These are phyloP conservation scores for Primulina huaijiensis DNA, from an alignment of 257 asterid species.

Conservation along the genomic window DNA sequence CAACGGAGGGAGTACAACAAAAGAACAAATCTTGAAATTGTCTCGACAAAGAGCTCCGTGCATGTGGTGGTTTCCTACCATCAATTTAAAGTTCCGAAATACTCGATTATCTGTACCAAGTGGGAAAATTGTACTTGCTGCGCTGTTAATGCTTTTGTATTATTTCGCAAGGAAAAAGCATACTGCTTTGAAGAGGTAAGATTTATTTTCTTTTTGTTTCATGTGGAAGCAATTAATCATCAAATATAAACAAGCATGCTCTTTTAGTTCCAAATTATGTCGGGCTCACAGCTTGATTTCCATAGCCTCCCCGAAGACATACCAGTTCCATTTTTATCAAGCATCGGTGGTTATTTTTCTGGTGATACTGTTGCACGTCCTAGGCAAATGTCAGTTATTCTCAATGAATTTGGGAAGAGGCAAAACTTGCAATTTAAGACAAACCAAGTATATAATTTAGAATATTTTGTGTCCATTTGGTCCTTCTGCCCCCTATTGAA, in stretches of 20 bases:
- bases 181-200: conserved; percentile 35
- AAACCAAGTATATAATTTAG: too few species aligned
- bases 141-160: background rate
- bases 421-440: too few species aligned
- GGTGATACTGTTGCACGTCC: too few species aligned
- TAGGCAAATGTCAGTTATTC: too few species aligned
- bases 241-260: background rate
- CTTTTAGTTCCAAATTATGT: background rate
- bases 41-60: conserved; percentile 45
- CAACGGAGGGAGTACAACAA: conserved; percentile 33
- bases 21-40: conserved; percentile 52
- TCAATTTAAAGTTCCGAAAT: conserved; percentile 60
- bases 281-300: background rate
- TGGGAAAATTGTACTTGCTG: background rate
- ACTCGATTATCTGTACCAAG: conserved; percentile 47
- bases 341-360: too few species aligned
- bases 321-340: background rate
- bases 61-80: conserved; percentile 64
- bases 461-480: too few species aligned
- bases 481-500: too few species aligned
- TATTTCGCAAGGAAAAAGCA: conserved; percentile 55
- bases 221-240: background rate
- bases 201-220: background rate
- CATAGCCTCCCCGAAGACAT: background rate
- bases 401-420: too few species aligned